A percentile compares a stretch with the other conserved stretches of the same genome.
Conservation (phyloP, 2,329 filamentous ascomycete genomes). For the Emergomyces orientalis region DNA sequence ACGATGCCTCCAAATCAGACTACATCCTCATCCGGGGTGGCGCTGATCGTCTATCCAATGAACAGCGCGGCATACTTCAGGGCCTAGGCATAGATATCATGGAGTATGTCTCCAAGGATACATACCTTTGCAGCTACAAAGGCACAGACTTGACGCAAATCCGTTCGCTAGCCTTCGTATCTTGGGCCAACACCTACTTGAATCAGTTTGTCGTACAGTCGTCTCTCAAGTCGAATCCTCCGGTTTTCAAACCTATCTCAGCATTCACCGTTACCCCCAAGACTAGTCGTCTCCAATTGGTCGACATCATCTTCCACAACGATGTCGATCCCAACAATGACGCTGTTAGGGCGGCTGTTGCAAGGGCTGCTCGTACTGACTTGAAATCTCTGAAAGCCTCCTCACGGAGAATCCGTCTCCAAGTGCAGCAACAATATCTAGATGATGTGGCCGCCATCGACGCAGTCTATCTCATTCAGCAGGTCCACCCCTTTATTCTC, state of each 20-base stretch:
- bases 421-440: conserved; percentile 13
- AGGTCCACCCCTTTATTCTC: conserved; percentile 13
- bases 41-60: neutral
- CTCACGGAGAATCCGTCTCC: conserved; percentile 11
- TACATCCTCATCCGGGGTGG: neutral
- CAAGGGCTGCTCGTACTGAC: conserved; percentile 12
- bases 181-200: conserved; percentile 1
- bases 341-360: conserved; percentile 9
- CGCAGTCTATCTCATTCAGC: conserved; percentile 14
- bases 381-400: conserved; percentile 5
- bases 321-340: conserved; percentile 12
- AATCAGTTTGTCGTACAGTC: conserved; percentile 1
- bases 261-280: conserved; percentile 8
- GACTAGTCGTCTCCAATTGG: conserved; percentile 6
- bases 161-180: neutral
- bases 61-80: neutral
- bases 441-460: conserved; percentile 16
- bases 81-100: neutral
- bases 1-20: conserved; percentile 3
- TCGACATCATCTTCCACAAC: conserved; percentile 14
- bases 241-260: conserved; percentile 8
- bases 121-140: conserved; percentile 6
- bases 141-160: neutral
- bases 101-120: neutral
- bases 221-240: neutral